Evolutionary conservation across 768 basidiomycete genomes (phyloP), one percentile per base, ranked within the genome.

Genomic region (Russula griseocarnosa): DNA sequence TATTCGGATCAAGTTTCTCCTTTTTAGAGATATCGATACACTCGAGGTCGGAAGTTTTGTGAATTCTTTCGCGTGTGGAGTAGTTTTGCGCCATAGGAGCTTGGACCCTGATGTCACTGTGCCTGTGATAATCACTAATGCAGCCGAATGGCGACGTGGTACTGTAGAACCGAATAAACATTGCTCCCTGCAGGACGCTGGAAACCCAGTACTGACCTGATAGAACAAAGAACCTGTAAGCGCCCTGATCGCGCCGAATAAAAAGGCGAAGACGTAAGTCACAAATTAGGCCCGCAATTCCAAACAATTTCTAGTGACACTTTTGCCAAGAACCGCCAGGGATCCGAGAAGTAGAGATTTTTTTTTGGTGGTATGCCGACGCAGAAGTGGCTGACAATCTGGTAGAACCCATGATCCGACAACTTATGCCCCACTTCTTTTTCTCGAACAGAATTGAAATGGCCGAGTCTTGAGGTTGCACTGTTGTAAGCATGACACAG

Each of bases 141-240:
- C 28, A 26, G 28, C 50, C 18, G 55, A 42, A 24, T 26, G 55
- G 38, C 24, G 22, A 5, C 18, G 38, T 38, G 14, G 46, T 32
- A n/a, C n/a, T n/a, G n/a, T n/a, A 44, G 44, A 47, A 57, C 44
- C 56, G 44, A 57, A 46, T 32, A 30, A 30, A 30, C 6, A 57
- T 16, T 30, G 28, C 28, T 30, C 16, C 2, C 34, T 36, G 2
- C 38, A 40, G 38, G 38, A 6, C 38, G 14, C 20, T 44, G 20
- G 42, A 44, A 44, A 44, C 20, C 20, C 9, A n/a, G 20, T 20
- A 44, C 20, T 3, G 44, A 44, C 44, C 44, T n/a, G 8, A n/a
- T 11, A 1, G 44, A 44, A n/a, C 20, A n/a, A n/a, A n/a, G n/a
- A 44, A 44, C 44, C 20, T 44, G 44, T 44, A n/a, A 44, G 20